phyloP scores from a whole-genome alignment of 2,329 filamentous ascomycete species.

The Daldinia sp. region DNA sequence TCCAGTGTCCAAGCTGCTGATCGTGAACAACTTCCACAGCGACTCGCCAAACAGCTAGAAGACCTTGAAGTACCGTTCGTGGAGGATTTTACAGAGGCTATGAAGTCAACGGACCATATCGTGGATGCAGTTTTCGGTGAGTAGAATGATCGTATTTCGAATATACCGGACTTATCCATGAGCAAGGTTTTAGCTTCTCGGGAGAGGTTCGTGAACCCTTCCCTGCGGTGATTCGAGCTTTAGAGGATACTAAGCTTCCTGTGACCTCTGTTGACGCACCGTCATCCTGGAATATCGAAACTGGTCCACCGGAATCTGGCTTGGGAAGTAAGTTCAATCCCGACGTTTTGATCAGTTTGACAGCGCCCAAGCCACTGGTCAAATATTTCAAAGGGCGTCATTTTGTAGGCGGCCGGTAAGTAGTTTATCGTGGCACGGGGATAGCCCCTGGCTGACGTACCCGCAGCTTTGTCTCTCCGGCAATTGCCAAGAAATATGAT shows the following conservation, averaged over 20 bases:
- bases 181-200: constrained; percentile 84
- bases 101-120: constrained; percentile 77
- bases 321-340: constrained; percentile 85
- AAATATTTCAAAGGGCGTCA: constrained; percentile 86
- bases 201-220: constrained; percentile 95
- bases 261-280: constrained; percentile 92
- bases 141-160: constrained; percentile 38
- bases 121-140: constrained; percentile 92
- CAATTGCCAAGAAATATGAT: constrained; percentile 84
- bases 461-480: constrained; percentile 77
- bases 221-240: constrained; percentile 76
- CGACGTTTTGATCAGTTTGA: constrained; percentile 82
- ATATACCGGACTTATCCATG: constrained; percentile 27
- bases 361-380: constrained; percentile 90
- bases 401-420: constrained; percentile 85
- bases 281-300: constrained; percentile 92
- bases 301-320: constrained; percentile 79
- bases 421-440: constrained; percentile 35
- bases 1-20: constrained; percentile 13
- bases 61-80: constrained; percentile 85
- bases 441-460: constrained; percentile 34
- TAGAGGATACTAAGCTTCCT: constrained; percentile 76
- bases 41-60: constrained; percentile 83
- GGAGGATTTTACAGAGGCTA: constrained; percentile 75
- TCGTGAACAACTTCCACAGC: constrained; percentile 56